A percentile compares a stretch with the other conserved stretches of the same genome.
These are phyloP conservation scores for Ogataea zsoltii DNA, from an alignment of 805 yeast species.

Conservation along the genomic window DNA sequence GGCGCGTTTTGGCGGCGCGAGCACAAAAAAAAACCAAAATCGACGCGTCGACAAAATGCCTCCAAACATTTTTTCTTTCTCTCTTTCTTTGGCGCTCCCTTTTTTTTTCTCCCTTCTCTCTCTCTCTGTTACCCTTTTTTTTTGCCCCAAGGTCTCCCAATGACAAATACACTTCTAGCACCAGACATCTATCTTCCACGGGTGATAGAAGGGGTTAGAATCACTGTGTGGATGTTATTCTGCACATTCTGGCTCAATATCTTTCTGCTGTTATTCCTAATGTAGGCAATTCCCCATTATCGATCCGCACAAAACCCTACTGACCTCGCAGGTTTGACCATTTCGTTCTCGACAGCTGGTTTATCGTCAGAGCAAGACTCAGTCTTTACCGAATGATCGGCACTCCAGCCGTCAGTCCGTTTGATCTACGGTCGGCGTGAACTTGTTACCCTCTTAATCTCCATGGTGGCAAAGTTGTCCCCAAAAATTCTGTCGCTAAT, in stretches of 20 bases:
- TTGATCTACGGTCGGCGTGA: slow-evolving; percentile 1
- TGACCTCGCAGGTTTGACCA: slow-evolving; percentile 10
- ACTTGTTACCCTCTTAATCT: too few species aligned
- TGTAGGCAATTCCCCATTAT: slow-evolving; percentile 10
- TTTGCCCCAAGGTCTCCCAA: background rate
- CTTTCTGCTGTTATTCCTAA: slow-evolving; percentile 12
- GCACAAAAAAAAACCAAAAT: background rate
- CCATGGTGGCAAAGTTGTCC: too few species aligned
- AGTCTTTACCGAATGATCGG: slow-evolving; percentile 5
- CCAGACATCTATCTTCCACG: slow-evolving; percentile 6
- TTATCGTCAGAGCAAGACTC: slow-evolving; percentile 4
- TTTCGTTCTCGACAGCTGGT: slow-evolving; percentile 13
- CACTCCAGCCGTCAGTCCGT: background rate
- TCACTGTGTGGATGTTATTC: slow-evolving; percentile 14
- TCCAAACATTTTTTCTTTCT: background rate
- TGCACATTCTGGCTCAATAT: slow-evolving; percentile 16
- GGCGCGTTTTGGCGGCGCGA: background rate
- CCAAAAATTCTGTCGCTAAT: too few species aligned
- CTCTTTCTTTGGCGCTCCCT: background rate
- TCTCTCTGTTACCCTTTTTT: background rate
- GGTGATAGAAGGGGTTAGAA: slow-evolving; percentile 6
- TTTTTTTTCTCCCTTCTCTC: background rate
- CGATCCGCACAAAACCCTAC: background rate
- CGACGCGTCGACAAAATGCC: background rate
- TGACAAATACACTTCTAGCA: background rate